Conservation (phyloP, 116 monocot genomes). For the Cymodocea nodosa region DNA sequence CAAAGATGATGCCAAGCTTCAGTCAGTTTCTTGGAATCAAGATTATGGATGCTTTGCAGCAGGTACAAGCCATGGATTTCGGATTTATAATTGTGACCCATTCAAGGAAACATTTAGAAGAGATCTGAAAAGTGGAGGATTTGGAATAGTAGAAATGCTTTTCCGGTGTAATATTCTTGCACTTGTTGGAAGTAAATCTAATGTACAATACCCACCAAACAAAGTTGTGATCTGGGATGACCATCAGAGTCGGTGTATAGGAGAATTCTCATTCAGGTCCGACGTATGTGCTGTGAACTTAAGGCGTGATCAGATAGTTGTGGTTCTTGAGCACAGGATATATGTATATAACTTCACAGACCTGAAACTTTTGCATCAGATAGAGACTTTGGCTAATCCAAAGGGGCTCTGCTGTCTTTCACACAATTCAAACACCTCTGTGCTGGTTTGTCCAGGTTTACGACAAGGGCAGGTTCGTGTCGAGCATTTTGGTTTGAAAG, state of each 20-base stretch:
- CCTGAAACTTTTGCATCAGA: slow-evolving; percentile 47
- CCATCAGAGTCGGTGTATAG: slow-evolving; percentile 41
- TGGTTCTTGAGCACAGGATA: slow-evolving; percentile 54
- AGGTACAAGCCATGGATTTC: slow-evolving; percentile 34
- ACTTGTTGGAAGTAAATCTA: slow-evolving; percentile 47
- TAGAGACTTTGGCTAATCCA: slow-evolving; percentile 53
- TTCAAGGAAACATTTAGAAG: slow-evolving; percentile 47
- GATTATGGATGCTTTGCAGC: slow-evolving; percentile 44
- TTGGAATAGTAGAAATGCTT: slow-evolving; percentile 51
- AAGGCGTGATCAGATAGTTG: slow-evolving; percentile 37
- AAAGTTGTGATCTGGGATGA: slow-evolving; percentile 74
- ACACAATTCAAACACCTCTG: slow-evolving; percentile 35
- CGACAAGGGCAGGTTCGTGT: slow-evolving; percentile 42
- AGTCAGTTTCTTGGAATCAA: slow-evolving; percentile 60
- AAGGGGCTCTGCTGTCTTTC: slow-evolving; percentile 59
- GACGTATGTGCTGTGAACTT: slow-evolving; percentile 43
- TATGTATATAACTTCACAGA: slow-evolving; percentile 43
- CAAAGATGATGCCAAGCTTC: slow-evolving; percentile 26
- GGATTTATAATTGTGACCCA: slow-evolving; percentile 36
- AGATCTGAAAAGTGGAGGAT: slow-evolving; percentile 40
- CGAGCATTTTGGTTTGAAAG: slow-evolving; percentile 53
- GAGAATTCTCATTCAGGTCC: slow-evolving; percentile 55
- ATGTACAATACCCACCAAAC: slow-evolving; percentile 42
- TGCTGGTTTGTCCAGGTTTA: slow-evolving; percentile 49
- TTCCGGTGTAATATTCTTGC: slow-evolving; percentile 46